Percentiles rank a stretch among this genome's conserved stretches.
Evolutionary conservation across 306 rosid genomes (phyloP).

Genomic region (Prunus mume): DNA sequence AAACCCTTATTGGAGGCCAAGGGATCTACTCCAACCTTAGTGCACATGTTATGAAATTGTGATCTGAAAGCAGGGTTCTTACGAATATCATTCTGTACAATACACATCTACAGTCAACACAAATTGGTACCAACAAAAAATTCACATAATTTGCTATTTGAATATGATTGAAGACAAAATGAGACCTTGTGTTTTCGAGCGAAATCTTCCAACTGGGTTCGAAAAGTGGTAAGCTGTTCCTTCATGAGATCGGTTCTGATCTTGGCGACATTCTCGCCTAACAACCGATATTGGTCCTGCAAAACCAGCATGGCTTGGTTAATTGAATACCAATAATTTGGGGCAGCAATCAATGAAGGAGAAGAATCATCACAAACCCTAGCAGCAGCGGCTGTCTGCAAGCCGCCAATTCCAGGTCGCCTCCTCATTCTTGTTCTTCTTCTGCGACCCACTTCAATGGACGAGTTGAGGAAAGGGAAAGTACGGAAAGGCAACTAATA

Average conservation of each 20-base stretch:
- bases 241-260: constrained; percentile 88
- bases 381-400: constrained; percentile 81
- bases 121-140: not conserved
- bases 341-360: not conserved
- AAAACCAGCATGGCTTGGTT: not conserved
- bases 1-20: constrained; percentile 95
- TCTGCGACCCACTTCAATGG: not conserved
- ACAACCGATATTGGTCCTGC: constrained; percentile 71
- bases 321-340: not conserved
- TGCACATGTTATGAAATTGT: constrained; percentile 96
- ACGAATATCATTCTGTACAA: constrained; percentile 82
- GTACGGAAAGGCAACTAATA: not conserved
- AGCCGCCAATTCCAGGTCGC: constrained; percentile 90
- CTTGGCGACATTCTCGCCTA: constrained; percentile 95
- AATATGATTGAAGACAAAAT: not conserved
- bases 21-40: constrained; percentile 97
- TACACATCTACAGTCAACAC: not conserved
- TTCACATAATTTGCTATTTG: not conserved
- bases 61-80: constrained; percentile 98
- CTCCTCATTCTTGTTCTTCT: constrained; percentile 55
- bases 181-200: constrained; percentile 90
- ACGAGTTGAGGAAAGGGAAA: not conserved
- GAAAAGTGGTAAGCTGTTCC: constrained; percentile 89
- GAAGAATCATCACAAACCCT: constrained; percentile 42
- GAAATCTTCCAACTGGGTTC: constrained; percentile 90